These are phyloP conservation scores for Penicillium sp. DNA, from an alignment of 2,329 filamentous ascomycete species.

Conservation along the genomic window DNA sequence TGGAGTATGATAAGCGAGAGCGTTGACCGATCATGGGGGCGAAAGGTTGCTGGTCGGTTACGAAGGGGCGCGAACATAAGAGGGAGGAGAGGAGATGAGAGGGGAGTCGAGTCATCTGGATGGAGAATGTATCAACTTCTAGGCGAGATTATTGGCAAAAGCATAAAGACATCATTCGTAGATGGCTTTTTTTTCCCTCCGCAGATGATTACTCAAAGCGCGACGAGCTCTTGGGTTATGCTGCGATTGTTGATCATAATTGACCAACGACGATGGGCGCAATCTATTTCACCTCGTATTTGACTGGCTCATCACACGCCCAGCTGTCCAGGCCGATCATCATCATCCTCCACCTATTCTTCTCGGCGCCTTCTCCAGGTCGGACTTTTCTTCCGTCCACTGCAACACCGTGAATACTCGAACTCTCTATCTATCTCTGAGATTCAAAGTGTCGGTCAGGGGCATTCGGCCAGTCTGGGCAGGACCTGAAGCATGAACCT, in stretches of 20 bases:
- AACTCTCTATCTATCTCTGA: neutral
- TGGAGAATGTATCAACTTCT: neutral
- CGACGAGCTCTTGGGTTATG: neutral
- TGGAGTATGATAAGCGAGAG: neutral
- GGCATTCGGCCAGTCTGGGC: conserved; percentile 3
- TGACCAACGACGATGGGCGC: neutral
- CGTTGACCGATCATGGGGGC: neutral
- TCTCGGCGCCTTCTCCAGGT: neutral
- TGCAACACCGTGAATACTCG: neutral
- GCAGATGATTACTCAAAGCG: neutral
- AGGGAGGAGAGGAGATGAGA: neutral
- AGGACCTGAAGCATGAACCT: neutral
- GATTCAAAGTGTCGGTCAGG: conserved; percentile 24
- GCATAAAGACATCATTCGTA: neutral
- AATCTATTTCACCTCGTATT: conserved; percentile 1
- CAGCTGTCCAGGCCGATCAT: conserved; percentile 2
- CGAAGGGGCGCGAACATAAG: neutral
- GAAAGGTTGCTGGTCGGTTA: neutral
- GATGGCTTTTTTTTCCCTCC: neutral
- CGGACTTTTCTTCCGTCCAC: neutral
- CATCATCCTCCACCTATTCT: neutral
- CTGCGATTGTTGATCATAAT: neutral
- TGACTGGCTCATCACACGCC: conserved; percentile 17
- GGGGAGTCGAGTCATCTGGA: neutral
- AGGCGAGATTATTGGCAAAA: neutral